These are phyloP conservation scores for Syzygium aromaticum DNA, from an alignment of 345 rosid species.

Conservation along the genomic window DNA sequence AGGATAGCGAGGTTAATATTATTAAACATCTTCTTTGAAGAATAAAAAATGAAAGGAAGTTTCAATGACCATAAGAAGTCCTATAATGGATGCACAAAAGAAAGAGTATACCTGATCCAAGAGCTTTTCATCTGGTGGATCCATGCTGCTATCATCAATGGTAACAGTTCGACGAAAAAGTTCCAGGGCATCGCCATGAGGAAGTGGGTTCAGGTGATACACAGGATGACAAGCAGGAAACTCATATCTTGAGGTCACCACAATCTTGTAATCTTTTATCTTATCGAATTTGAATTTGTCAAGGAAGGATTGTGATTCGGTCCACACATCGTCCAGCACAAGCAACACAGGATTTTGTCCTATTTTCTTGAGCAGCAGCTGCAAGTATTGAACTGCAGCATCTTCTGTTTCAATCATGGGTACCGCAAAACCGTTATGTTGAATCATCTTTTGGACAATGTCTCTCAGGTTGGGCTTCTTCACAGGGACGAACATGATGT, in stretches of 20 bases:
- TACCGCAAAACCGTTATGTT: not conserved
- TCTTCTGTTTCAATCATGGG: slow-evolving; percentile 8
- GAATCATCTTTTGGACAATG: slow-evolving; percentile 4
- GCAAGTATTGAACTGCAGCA: slow-evolving; percentile 5
- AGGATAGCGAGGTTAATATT: not conserved
- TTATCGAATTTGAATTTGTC: slow-evolving; percentile 3
- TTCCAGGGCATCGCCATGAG: slow-evolving; percentile 18
- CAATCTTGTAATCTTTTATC: slow-evolving; percentile 26
- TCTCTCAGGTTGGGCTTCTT: not conserved
- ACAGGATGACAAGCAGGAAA: slow-evolving; percentile 22
- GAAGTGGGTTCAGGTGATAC: slow-evolving; percentile 24
- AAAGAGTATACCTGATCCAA: not conserved
- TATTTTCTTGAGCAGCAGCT: not conserved
- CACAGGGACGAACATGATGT: slow-evolving; percentile 15
- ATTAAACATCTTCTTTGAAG: not conserved
- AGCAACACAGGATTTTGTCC: slow-evolving; percentile 12
- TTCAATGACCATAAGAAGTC: not conserved
- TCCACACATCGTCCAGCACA: slow-evolving; percentile 24
- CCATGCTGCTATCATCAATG: not conserved
- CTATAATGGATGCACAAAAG: not conserved
- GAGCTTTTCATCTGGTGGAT: not conserved
- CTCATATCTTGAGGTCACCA: slow-evolving; percentile 52
- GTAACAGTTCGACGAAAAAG: slow-evolving; percentile 22
- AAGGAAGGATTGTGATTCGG: slow-evolving; percentile 1
- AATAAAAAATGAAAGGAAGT: not conserved